Conservation (phyloP, 768 basidiomycete species). For the Pleurotus eryngii region DNA sequence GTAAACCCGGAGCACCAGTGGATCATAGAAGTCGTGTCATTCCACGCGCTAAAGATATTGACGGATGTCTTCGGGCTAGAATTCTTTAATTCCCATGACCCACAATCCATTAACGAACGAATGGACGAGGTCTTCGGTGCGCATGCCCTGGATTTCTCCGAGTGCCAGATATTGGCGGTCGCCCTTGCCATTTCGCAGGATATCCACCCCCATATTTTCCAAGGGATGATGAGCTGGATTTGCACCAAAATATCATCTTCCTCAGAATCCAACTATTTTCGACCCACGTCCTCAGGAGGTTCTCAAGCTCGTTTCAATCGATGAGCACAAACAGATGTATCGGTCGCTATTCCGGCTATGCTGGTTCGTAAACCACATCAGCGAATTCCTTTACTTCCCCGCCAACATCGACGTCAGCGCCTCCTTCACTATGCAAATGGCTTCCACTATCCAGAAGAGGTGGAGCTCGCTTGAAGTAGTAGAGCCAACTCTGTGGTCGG, state of each 20-base stretch:
- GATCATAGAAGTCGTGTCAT: conserved; percentile 2
- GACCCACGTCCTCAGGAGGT: conserved; percentile 1
- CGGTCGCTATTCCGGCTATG: background rate
- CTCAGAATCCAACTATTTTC: background rate
- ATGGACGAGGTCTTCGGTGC: background rate
- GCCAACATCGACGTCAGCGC: conserved; percentile 1
- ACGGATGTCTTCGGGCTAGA: background rate
- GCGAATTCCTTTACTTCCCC: background rate
- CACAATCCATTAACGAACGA: background rate
- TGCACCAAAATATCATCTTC: background rate
- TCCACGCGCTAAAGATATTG: background rate
- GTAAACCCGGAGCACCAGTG: background rate
- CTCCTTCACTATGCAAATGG: background rate
- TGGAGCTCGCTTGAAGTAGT: background rate
- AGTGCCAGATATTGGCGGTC: background rate
- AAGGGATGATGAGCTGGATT: conserved; percentile 1
- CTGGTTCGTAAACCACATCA: background rate
- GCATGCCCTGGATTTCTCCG: background rate
- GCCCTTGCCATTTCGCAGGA: background rate
- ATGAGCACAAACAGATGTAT: conserved; percentile 1
- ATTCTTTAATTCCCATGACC: background rate
- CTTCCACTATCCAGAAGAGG: background rate
- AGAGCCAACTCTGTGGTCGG: conserved; percentile 2
- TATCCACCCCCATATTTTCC: conserved; percentile 2
- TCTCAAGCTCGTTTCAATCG: background rate